Conservation (phyloP, 2,329 filamentous ascomycete genomes). For the Diaporthe nobilis region DNA sequence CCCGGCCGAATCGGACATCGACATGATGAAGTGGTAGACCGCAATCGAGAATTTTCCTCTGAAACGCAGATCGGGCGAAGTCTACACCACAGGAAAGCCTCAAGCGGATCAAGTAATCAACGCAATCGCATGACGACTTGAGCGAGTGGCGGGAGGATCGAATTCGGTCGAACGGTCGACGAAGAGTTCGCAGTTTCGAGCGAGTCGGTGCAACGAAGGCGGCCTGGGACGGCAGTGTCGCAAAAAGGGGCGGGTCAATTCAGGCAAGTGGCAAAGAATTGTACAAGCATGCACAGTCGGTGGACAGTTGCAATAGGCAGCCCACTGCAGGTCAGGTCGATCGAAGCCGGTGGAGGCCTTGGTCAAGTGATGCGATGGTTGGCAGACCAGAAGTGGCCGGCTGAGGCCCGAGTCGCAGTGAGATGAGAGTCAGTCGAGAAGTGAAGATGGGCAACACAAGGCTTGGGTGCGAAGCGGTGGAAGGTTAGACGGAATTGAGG, state of each 20-base stretch:
- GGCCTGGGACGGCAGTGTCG: slow-evolving; percentile 4
- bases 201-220: slow-evolving; percentile 19
- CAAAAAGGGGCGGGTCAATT: slow-evolving; percentile 3
- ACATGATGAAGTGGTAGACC: slow-evolving; percentile 66
- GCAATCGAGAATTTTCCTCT: slow-evolving; percentile 22
- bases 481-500: slow-evolving; percentile 38
- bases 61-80: slow-evolving; percentile 3
- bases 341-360: slow-evolving; percentile 10
- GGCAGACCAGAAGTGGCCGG: slow-evolving; percentile 8
- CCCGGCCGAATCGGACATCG: slow-evolving; percentile 47
- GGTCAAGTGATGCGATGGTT: slow-evolving; percentile 9
- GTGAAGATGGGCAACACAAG: slow-evolving; percentile 28
- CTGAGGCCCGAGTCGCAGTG: neutral
- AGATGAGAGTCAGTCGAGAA: slow-evolving; percentile 11
- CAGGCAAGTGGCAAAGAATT: slow-evolving; percentile 26
- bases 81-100: slow-evolving; percentile 37
- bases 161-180: slow-evolving; percentile 20
- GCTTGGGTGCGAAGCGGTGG: slow-evolving; percentile 17
- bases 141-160: neutral
- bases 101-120: slow-evolving; percentile 37
- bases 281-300: slow-evolving; percentile 21
- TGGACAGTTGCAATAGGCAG: neutral
- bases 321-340: neutral
- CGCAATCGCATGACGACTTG: slow-evolving; percentile 40
- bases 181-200: slow-evolving; percentile 5